These are phyloP conservation scores for Hypoxylon sp. DNA, from an alignment of 2,329 filamentous ascomycete genomes.

Conservation along the genomic window DNA sequence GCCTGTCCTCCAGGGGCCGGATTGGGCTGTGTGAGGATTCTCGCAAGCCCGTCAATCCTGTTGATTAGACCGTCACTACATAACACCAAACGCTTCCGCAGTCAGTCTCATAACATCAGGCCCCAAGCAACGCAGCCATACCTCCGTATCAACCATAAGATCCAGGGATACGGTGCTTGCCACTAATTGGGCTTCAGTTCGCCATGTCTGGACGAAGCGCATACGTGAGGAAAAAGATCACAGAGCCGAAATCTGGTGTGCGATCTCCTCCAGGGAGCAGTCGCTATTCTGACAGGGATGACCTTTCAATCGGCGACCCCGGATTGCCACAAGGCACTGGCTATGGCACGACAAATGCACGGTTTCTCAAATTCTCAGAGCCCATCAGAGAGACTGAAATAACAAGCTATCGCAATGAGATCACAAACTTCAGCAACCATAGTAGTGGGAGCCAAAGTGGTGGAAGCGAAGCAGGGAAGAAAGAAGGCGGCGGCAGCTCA, in stretches of 20 bases:
- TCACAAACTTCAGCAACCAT: conserved; percentile 47
- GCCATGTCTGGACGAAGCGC: conserved; percentile 72
- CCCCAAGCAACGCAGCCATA: not conserved
- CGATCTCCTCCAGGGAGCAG: conserved; percentile 57
- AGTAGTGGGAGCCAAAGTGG: conserved; percentile 59
- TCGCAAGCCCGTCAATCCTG: not conserved
- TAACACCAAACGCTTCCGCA: not conserved
- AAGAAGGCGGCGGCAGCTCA: conserved; percentile 48
- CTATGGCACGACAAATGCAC: conserved; percentile 61
- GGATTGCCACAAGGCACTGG: conserved; percentile 59
- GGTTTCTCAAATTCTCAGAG: conserved; percentile 64
- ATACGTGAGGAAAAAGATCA: conserved; percentile 72
- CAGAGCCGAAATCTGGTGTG: conserved; percentile 61
- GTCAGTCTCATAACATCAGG: not conserved
- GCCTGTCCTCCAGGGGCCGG: conserved; percentile 6
- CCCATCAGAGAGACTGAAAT: conserved; percentile 55
- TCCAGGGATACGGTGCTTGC: not conserved
- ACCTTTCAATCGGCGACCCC: conserved; percentile 58
- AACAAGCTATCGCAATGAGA: conserved; percentile 49
- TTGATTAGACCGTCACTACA: conserved; percentile 7
- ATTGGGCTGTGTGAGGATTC: conserved; percentile 6
- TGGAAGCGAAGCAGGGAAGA: conserved; percentile 56
- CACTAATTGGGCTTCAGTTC: not conserved
- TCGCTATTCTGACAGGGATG: conserved; percentile 58
- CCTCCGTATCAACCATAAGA: not conserved